Evolutionary conservation across 2,329 filamentous ascomycete species (phyloP).

Genomic region (Aspergillus uvarum): DNA sequence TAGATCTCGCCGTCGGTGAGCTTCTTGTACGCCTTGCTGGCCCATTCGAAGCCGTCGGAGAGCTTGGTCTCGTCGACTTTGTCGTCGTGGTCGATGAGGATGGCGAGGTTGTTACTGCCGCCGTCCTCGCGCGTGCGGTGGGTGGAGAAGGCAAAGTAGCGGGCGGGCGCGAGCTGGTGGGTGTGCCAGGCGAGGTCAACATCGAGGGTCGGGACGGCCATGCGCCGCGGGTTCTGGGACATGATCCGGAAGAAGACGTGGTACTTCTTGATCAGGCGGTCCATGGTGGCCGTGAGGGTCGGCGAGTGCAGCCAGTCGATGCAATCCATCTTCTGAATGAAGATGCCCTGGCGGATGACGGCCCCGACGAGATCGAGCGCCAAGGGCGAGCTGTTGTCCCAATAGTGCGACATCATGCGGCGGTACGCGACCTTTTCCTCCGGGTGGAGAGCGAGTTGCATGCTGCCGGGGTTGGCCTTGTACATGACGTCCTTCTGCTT

Average conservation of each 20-base stretch:
- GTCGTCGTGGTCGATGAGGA: conserved; percentile 79
- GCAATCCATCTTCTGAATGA: conserved; percentile 63
- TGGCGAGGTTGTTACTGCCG: conserved; percentile 22
- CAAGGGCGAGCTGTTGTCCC: conserved; percentile 43
- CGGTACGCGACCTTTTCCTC: conserved; percentile 35
- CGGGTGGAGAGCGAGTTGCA: conserved; percentile 10
- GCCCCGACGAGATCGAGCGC: conserved; percentile 44
- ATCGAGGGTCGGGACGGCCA: conserved; percentile 39
- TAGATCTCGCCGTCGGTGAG: conserved; percentile 62
- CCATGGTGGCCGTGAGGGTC: conserved; percentile 62
- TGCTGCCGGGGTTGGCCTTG: conserved; percentile 36
- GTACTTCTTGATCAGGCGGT: conserved; percentile 60
- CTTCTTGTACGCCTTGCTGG: conserved; percentile 67
- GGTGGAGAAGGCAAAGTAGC: conserved; percentile 63
- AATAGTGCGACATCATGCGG: conserved; percentile 46
- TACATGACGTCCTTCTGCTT: conserved; percentile 39
- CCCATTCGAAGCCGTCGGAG: conserved; percentile 68
- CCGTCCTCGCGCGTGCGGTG: conserved; percentile 29
- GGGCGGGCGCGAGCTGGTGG: conserved; percentile 66
- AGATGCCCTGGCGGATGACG: conserved; percentile 45
- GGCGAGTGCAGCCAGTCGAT: conserved; percentile 79
- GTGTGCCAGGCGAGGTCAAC: conserved; percentile 59
- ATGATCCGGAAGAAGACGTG: conserved; percentile 47
- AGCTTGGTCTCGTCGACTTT: conserved; percentile 71
- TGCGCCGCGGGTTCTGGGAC: conserved; percentile 33